phyloP scores from a whole-genome alignment of 768 basidiomycete genomes.

The Leucocoprinus birnbaumii region DNA sequence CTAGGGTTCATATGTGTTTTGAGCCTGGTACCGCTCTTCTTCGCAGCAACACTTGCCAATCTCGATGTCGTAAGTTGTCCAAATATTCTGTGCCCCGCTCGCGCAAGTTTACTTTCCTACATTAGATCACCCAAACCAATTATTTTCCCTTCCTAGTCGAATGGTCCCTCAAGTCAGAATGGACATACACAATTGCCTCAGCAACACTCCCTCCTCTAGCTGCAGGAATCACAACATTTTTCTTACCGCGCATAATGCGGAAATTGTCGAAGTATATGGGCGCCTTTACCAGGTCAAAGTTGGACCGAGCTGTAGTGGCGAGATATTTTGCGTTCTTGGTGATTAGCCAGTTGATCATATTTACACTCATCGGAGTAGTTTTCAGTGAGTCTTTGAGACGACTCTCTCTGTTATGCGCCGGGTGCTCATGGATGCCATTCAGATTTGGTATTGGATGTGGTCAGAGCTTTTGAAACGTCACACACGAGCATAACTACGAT shows the following conservation, averaged over 20 bases:
- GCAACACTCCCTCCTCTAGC: conserved; percentile 83
- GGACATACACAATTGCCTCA: conserved; percentile 69
- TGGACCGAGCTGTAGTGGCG: conserved; percentile 77
- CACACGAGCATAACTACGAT: conserved; percentile 22
- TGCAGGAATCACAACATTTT: conserved; percentile 69
- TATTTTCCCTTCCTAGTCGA: conserved; percentile 61
- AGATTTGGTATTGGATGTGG: conserved; percentile 30
- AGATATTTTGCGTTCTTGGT: conserved; percentile 86
- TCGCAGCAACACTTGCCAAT: conserved; percentile 83
- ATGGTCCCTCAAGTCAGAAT: conserved; percentile 58
- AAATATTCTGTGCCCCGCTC: neutral
- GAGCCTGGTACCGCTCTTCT: conserved; percentile 79
- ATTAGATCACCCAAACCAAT: conserved; percentile 39
- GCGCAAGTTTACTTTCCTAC: neutral
- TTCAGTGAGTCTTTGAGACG: conserved; percentile 48
- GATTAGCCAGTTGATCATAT: conserved; percentile 81
- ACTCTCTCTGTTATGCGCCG: neutral
- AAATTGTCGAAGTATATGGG: conserved; percentile 59
- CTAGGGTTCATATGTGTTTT: conserved; percentile 70
- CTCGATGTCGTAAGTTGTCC: conserved; percentile 52
- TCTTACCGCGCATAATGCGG: conserved; percentile 79
- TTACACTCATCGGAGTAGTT: conserved; percentile 75
- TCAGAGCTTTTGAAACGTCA: conserved; percentile 24
- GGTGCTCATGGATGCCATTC: too few relatives aligned
- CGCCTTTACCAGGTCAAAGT: conserved; percentile 52